Percentiles rank a stretch among this genome's conserved stretches.
phyloP scores from a whole-genome alignment of 305 asterid genomes.

The Nicotiana rustica region DNA sequence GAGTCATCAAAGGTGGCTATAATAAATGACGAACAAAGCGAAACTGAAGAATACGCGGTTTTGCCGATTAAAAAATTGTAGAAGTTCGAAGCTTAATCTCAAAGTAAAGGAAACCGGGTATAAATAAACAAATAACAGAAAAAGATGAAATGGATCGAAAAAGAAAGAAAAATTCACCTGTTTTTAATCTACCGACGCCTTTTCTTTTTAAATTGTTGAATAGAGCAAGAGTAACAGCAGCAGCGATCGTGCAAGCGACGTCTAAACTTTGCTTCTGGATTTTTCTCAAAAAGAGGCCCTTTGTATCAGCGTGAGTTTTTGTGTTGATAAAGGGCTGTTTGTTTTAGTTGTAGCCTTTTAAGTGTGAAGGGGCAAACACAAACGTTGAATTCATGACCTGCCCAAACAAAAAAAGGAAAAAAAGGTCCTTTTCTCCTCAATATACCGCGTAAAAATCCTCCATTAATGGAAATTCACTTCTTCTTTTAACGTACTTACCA shows the following conservation, averaged over 20 bases:
- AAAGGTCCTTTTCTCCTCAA: background rate
- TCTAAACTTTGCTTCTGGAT: conserved; percentile 24
- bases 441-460: conserved; percentile 8
- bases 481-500: background rate
- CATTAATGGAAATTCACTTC: background rate
- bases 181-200: too few species aligned
- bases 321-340: conserved; percentile 17
- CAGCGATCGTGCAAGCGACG: conserved; percentile 72
- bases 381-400: conserved; percentile 13
- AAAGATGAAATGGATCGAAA: background rate
- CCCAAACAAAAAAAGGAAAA: background rate
- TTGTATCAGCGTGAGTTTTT: background rate
- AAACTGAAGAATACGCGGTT: conserved; percentile 17
- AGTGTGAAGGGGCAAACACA: background rate
- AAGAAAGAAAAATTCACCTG: conserved; percentile 39
- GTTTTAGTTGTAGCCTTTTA: background rate
- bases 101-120: conserved; percentile 46
- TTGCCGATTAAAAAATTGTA: background rate
- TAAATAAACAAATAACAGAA: conserved; percentile 22
- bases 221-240: too few species aligned
- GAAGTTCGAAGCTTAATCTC: conserved; percentile 38
- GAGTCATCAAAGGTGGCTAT: background rate
- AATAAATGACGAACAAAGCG: background rate
- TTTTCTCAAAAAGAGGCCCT: background rate
- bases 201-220: too few species aligned